A percentile compares a stretch with the other conserved stretches of the same genome.
These are phyloP conservation scores for Cryptococcus hybrid DNA, from an alignment of 1,284 basidiomycete species.

Conservation along the genomic window DNA sequence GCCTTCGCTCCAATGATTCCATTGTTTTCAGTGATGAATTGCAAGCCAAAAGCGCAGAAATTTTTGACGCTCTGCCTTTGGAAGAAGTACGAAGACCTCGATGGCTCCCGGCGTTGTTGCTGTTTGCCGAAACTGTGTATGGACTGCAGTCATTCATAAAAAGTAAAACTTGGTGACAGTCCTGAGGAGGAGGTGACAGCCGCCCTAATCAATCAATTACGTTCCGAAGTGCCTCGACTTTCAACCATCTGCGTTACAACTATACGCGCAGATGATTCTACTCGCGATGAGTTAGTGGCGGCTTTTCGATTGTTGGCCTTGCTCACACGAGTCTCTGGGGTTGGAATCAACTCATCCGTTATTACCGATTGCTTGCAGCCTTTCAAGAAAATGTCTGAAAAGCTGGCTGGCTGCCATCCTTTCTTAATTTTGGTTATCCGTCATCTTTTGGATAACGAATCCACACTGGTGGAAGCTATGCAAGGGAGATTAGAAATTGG, in stretches of 20 bases:
- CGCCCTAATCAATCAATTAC: background rate
- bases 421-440: slow-evolving; percentile 85
- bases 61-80: slow-evolving; percentile 63
- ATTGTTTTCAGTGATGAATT: slow-evolving; percentile 12
- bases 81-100: slow-evolving; percentile 55
- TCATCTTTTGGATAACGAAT: slow-evolving; percentile 79
- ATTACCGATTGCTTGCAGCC: slow-evolving; percentile 59
- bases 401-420: slow-evolving; percentile 63
- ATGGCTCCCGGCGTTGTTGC: slow-evolving; percentile 80
- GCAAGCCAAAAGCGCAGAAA: slow-evolving; percentile 59
- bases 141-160: slow-evolving; percentile 70
- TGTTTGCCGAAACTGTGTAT: slow-evolving; percentile 74
- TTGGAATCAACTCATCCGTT: background rate
- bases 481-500: slow-evolving; percentile 73
- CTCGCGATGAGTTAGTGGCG: slow-evolving; percentile 70
- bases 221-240: background rate
- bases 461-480: slow-evolving; percentile 70
- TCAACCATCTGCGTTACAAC: slow-evolving; percentile 1
- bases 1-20: slow-evolving; percentile 40
- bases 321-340: slow-evolving; percentile 69
- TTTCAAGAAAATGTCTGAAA: slow-evolving; percentile 46
- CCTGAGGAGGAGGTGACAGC: background rate
- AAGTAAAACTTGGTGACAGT: slow-evolving; percentile 44
- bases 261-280: slow-evolving; percentile 2
- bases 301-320: slow-evolving; percentile 75